Evolutionary conservation across 768 basidiomycete genomes (phyloP), one percentile per base, ranked within the genome.

Genomic region (Cystobasidium tubakii): DNA sequence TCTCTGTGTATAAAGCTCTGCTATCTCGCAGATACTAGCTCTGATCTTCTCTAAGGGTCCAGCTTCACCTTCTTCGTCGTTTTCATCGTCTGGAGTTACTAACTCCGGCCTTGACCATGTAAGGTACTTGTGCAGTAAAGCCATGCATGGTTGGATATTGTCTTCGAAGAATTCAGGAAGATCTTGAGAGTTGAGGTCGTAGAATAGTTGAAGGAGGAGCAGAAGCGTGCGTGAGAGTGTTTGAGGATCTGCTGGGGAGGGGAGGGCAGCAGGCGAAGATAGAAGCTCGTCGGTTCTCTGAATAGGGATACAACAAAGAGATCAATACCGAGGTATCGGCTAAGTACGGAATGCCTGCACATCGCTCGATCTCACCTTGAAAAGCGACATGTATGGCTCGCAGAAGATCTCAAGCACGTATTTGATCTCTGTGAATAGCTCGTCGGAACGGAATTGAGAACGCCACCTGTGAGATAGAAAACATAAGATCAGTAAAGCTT

Each of bases 151-250:
- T 23, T 85, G 83, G 73, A 93, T 87, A 31, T 87, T 84, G 78
- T 98, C 96, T 80, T 99, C 96, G 77, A 99, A 88, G 76, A 88
- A 89, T 17, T 92, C 92, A 2, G 94, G 96, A 21, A 98, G 84
- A 82, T 99, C 96, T 76, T 98, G 95, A 77, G 90, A 90, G 1
- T 90, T 92, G 76, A 99, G 86, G 81, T 98, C 96, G 78, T 93
- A 89, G 83, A 89, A 98, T 29, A 98, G 86, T 42, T 94, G 90
- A 21, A 90, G 84, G 19, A 96, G 84, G 7, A 92, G 84, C 23
- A 88, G 86, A 85, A 91, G 88, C 0, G 86, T 85, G 75, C 90
- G 89, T 0, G 90, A 88, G 36, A 92, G 81, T 1, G 74, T 75
- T 44, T 69, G 60, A 82, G 77, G 44, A 83, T 82, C 77, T 79